Base-by-base conservation (phyloP, 176 grass and related monocot species). In the Lolium multiflorum region DNA sequence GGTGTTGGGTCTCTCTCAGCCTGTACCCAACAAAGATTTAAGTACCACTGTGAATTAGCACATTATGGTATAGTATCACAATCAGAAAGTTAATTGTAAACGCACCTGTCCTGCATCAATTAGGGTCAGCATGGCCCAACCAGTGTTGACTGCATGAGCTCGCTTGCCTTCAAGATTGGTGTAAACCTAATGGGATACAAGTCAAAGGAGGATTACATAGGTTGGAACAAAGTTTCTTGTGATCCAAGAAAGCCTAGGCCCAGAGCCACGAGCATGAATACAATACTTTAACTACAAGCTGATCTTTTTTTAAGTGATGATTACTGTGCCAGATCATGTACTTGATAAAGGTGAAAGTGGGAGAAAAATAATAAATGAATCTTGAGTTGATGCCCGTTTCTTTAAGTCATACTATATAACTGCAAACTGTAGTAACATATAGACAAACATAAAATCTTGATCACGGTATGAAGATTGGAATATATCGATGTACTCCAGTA, bases 31-130 rank as follows among this genome's bases (percentile, higher is more conserved):
- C 13, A 9, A 5, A 80, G 26, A 81, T 67, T 62, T 9, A 65
- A 83, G 24, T 51, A 81, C 57, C 54, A 57, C 85, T 18, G 22
- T 68, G 49, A 56, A 78, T 73, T 18, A 31, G 9, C 10, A 37
- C 13, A 71, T 84, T 79, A 81, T 80, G 25, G 9, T 73, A 84
- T 28, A 26, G 25, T 18, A 52, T 24, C 28, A 66, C 48, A 78
- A 70, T 3, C 21, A 44, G 78, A 41, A 76, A 80, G 72, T 9
- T 72, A 89, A 65, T 3, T 9, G 69, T 25, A 63, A 41, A 92
- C n/a, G 51, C 17, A 94, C 97, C 97, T 94, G 97, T 38, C 94
- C 92, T 71, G 94, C 94, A 35, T 85, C 92, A 84, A 99, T 99
- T 80, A 99, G 87, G 22, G 94, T 54, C 54, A 99, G 72, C 92